Base-by-base conservation (phyloP, 345 rosid genomes). In the Sonneratia caseolaris region DNA sequence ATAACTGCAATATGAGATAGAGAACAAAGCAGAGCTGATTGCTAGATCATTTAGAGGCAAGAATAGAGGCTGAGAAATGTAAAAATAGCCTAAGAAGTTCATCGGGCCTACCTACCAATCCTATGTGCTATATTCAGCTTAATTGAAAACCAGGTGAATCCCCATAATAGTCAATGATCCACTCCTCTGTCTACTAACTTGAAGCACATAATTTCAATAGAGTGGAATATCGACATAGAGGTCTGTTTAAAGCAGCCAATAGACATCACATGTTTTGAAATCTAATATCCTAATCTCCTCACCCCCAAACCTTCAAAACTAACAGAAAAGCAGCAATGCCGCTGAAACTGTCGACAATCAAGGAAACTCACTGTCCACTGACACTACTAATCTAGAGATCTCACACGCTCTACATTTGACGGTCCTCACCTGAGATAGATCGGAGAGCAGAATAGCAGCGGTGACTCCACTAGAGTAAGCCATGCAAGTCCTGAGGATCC, bases 381-480 rank as follows among this genome's bases (percentile, higher is more conserved):
- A 1, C 45, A 42, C 45, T 42, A 42, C 45, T 4, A 42, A 16
- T 19, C n/a, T 56, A 56, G 24, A 21, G 62, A 56, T 56, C n/a
- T 51, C n/a, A 16, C n/a, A n/a, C 19, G 24, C 27, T 21, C 27
- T 6, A 8, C 10, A 21, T 56, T 8, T 21, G 12, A 57, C 64
- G 12, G 13, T 21, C 15, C 49, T 49, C 69, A 89, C 99, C 91
- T 86, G 98, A 82, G 78, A 88, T 68, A 92, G 89, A 73, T 92
- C 94, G 35, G 99, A 88, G 70, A 92, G 82, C 49, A 95, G 74
- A 81, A 95, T 95, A 21, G 96, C 99, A 61, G 91, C 81, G 19
- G 97, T 94, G 65, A 91, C 93, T 49, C 99, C 97, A 47, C 97
- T 95, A 1, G 99, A 92, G 70, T 92, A 92, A 77, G 93, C 86